These are phyloP conservation scores for Lunasporangiospora selenospora DNA, from an alignment of 192 early-diverging fungal genomes.

Conservation along the genomic window DNA sequence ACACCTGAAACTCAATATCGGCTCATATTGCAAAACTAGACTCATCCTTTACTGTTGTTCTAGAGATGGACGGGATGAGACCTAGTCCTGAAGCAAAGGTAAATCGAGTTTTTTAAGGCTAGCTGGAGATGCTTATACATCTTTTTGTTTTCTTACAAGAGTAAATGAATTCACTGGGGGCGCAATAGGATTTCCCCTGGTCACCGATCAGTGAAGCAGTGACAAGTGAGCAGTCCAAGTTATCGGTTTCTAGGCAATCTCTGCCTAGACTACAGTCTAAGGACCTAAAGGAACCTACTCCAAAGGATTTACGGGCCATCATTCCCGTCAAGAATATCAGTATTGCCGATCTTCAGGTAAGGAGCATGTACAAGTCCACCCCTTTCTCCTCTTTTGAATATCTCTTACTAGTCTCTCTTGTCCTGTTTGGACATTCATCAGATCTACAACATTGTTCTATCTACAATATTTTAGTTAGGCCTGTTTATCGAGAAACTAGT, in stretches of 20 bases:
- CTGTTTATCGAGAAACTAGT: too few species aligned
- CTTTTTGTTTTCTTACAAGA: neutral
- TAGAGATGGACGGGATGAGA: slow-evolving; percentile 22
- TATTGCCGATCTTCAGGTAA: slow-evolving; percentile 36
- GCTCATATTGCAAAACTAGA: slow-evolving; percentile 1
- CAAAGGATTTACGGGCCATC: too few species aligned
- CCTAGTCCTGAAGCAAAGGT: slow-evolving; percentile 26
- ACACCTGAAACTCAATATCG: too few species aligned
- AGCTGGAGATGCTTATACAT: neutral
- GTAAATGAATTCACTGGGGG: too few species aligned
- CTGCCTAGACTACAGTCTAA: neutral
- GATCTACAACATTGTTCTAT: too few species aligned
- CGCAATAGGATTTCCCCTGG: slow-evolving; percentile 44
- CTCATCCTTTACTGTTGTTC: slow-evolving; percentile 24
- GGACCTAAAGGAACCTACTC: too few species aligned
- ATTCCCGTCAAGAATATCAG: slow-evolving; percentile 41
- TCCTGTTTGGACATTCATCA: too few species aligned
- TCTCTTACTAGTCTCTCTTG: too few species aligned
- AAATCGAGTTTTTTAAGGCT: neutral
- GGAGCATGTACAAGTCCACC: too few species aligned
- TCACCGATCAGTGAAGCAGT: slow-evolving; percentile 13
- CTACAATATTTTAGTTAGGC: too few species aligned
- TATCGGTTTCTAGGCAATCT: slow-evolving; percentile 1
- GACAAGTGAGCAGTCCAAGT: slow-evolving; percentile 6
- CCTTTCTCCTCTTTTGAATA: too few species aligned